Evolutionary conservation across 352 stramenopile species (phyloP).

Genomic region (Phytophthora vignae): DNA sequence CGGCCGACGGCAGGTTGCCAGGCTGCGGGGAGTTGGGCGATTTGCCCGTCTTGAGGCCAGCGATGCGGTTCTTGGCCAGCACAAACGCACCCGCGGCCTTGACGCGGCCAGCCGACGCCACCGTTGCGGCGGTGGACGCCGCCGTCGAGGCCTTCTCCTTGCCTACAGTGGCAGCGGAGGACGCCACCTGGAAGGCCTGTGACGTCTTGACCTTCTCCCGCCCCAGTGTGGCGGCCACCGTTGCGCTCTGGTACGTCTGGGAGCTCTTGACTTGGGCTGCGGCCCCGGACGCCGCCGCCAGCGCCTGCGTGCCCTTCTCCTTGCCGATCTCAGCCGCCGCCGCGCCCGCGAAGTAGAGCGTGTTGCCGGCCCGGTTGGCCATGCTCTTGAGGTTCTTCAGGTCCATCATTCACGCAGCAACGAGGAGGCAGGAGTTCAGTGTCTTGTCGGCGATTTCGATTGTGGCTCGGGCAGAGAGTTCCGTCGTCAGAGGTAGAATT

Average conservation of each 20-base stretch:
- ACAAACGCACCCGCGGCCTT: slow-evolving; percentile 62
- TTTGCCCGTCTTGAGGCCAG: slow-evolving; percentile 33
- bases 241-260: slow-evolving; percentile 66
- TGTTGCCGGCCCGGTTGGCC: slow-evolving; percentile 78
- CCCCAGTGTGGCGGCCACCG: slow-evolving; percentile 52
- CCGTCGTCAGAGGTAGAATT: slow-evolving; percentile 6
- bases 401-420: slow-evolving; percentile 32
- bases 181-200: slow-evolving; percentile 64
- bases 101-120: slow-evolving; percentile 55
- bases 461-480: slow-evolving; percentile 26
- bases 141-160: slow-evolving; percentile 64
- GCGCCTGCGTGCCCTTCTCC: slow-evolving; percentile 62
- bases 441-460: slow-evolving; percentile 22
- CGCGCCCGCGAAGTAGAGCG: slow-evolving; percentile 68
- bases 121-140: slow-evolving; percentile 50
- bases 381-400: slow-evolving; percentile 80
- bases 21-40: slow-evolving; percentile 36
- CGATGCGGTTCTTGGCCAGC: slow-evolving; percentile 71
- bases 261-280: slow-evolving; percentile 72
- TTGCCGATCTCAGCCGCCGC: slow-evolving; percentile 59
- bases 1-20: slow-evolving; percentile 48
- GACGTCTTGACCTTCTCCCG: slow-evolving; percentile 71
- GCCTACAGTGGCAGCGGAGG: slow-evolving; percentile 57
- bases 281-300: slow-evolving; percentile 58
- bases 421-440: not conserved